Evolutionary conservation across 768 basidiomycete species (phyloP).

Genomic region (Auricularia auricula-judae): DNA sequence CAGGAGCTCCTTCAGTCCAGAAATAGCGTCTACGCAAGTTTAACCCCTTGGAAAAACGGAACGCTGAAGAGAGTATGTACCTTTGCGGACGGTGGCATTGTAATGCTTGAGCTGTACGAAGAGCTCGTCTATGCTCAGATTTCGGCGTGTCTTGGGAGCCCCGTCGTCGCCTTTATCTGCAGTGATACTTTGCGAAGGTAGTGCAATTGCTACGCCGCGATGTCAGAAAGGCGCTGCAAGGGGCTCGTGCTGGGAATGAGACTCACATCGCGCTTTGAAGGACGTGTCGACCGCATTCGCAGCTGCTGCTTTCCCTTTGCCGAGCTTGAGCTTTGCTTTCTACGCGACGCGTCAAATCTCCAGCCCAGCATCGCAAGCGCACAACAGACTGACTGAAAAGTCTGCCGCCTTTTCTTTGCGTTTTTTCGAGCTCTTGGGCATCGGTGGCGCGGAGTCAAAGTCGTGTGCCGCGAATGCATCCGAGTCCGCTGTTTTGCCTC

Average conservation of each 20-base stretch:
- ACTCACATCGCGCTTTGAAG: conserved; percentile 86
- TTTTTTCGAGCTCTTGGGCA: conserved; percentile 86
- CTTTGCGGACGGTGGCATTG: conserved; percentile 63
- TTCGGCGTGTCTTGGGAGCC: conserved; percentile 64
- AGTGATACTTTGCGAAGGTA: conserved; percentile 75
- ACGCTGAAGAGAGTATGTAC: conserved; percentile 20
- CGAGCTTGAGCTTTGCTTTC: conserved; percentile 96
- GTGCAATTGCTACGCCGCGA: conserved; percentile 58
- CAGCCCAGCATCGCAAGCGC: background rate
- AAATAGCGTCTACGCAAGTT: conserved; percentile 47
- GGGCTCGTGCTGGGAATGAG: background rate
- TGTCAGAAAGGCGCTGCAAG: background rate
- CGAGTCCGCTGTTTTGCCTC: background rate
- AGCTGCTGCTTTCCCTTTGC: conserved; percentile 79
- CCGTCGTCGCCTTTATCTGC: conserved; percentile 36
- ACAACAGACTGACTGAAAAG: conserved; percentile 48
- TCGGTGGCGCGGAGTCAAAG: conserved; percentile 11
- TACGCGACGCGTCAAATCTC: conserved; percentile 20
- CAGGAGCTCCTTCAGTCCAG: conserved; percentile 63
- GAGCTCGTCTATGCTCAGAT: conserved; percentile 67
- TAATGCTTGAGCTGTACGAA: conserved; percentile 76
- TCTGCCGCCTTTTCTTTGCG: conserved; percentile 81
- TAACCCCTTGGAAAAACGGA: background rate
- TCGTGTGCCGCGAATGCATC: background rate
- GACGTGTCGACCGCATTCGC: conserved; percentile 90